Base-by-base conservation (phyloP, 2,329 filamentous ascomycete genomes). In the Teratosphaeria viscida region DNA sequence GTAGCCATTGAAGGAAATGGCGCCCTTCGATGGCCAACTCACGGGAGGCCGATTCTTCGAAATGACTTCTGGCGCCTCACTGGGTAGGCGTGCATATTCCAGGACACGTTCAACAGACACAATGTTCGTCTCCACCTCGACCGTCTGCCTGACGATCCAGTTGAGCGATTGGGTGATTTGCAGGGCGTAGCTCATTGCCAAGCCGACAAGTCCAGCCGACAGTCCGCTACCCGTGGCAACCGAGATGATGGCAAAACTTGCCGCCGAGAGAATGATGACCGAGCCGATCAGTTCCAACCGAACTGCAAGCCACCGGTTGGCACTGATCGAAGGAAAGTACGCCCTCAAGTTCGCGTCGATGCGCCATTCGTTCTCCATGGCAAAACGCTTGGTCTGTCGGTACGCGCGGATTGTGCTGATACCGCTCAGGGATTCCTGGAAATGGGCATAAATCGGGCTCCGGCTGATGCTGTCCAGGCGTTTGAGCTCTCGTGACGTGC, bases 41-140 rank as follows among this genome's bases (percentile, higher is more conserved):
- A 90, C 89, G 10, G 90, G 86, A 49, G 94, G 92, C 55, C 92
- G 82, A 72, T 89, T 87, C 75, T 90, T 88, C 70, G 89, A 88
- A 67, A 97, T 88, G 65, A 97, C 90, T 73, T 99, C 94, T 7
- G 92, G 90, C 56, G 94, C 92, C 77, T 99, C 94, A 73, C 88
- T 94, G 29, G 92, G 92, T 63, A 99, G 82, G 56, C 84, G 82
- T 60, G 92, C 90, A 76, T 99, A 99, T 75, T 99, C 95, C 56
- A 99, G 85, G 55, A 99, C 92, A 70, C 94, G 88, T 81, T 99
- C 94, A 43, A 99, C 94, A 10, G 92, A 96, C 54, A 99, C 92
- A 70, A 99, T 99, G 75, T 99, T 99, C n/a, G 92, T 97, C 80
- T 99, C 95, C n/a, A 99, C 94, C 75, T 99, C 95, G 37, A 99